Conservation (phyloP, 2,329 filamentous ascomycete genomes). For the Trichoderma semiorbis region DNA sequence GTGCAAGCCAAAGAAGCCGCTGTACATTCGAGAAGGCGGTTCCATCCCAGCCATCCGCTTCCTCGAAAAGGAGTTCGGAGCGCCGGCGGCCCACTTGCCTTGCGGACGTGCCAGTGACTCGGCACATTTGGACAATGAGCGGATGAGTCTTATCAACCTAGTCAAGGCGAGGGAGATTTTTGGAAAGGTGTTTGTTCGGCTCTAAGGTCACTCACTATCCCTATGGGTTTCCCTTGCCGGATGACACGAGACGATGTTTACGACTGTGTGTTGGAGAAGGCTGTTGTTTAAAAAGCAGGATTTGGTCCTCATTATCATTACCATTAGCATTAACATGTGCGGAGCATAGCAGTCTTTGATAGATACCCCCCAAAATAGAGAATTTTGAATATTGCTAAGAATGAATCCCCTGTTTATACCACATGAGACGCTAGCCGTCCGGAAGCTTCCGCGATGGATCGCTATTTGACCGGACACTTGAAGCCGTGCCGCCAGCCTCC, state of each 20-base stretch:
- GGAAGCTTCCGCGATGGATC: neutral
- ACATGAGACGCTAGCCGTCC: neutral
- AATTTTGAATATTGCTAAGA: neutral
- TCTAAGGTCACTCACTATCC: constrained; percentile 36
- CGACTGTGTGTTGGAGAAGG: neutral
- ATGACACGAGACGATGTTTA: neutral
- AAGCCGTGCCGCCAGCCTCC: constrained; percentile 1
- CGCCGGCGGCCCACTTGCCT: constrained; percentile 86
- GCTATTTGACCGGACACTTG: neutral
- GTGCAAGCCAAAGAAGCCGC: constrained; percentile 55
- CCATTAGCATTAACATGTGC: neutral
- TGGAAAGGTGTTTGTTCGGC: constrained; percentile 71
- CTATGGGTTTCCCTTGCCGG: neutral
- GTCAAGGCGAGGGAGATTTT: constrained; percentile 93
- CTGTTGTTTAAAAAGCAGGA: neutral
- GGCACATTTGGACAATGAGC: constrained; percentile 92
- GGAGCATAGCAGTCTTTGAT: neutral
- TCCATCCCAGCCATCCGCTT: constrained; percentile 94
- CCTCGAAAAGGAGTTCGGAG: constrained; percentile 87
- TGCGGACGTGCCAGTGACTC: constrained; percentile 93
- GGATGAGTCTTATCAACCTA: constrained; percentile 82
- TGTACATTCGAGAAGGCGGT: constrained; percentile 94
- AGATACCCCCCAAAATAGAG: constrained; percentile 8
- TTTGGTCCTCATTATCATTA: neutral
- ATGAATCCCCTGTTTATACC: neutral